phyloP scores from a whole-genome alignment of 2,329 filamentous ascomycete species.

The Colletotrichum somersetense region DNA sequence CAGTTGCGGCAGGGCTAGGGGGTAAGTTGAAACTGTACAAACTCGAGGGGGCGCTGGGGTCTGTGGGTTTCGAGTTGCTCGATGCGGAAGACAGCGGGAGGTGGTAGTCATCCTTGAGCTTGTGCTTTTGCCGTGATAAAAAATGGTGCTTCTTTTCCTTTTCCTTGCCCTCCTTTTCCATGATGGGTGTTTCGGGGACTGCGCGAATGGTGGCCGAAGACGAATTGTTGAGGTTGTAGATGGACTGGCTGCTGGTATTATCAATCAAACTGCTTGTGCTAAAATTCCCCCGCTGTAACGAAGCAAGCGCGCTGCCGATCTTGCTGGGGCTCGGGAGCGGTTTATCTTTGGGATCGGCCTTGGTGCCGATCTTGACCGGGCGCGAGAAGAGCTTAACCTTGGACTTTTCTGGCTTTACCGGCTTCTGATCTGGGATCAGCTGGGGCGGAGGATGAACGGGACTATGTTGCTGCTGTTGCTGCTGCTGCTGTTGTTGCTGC shows the following conservation, averaged over 20 bases:
- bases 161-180: constrained; percentile 69
- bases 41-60: constrained; percentile 80
- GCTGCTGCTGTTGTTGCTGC: constrained; percentile 41
- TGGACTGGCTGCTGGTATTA: constrained; percentile 70
- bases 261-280: constrained; percentile 80
- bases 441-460: constrained; percentile 54
- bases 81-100: constrained; percentile 80
- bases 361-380: constrained; percentile 80
- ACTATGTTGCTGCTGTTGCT: constrained; percentile 49
- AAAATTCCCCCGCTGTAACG: constrained; percentile 74
- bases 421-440: constrained; percentile 65
- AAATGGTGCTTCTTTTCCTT: constrained; percentile 87
- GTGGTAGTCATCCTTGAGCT: constrained; percentile 80
- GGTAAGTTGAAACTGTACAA: constrained; percentile 84
- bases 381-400: constrained; percentile 87
- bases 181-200: constrained; percentile 63
- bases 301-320: constrained; percentile 75
- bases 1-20: constrained; percentile 75
- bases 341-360: constrained; percentile 75
- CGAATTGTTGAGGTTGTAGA: constrained; percentile 82
- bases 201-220: constrained; percentile 80
- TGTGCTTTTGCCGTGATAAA: constrained; percentile 82
- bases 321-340: constrained; percentile 80
- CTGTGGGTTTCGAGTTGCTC: constrained; percentile 81
- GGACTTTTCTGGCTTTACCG: constrained; percentile 73